Evolutionary conservation across 1,139 yeast species (phyloP).

Genomic region (Saccharomyces pastorianus): DNA sequence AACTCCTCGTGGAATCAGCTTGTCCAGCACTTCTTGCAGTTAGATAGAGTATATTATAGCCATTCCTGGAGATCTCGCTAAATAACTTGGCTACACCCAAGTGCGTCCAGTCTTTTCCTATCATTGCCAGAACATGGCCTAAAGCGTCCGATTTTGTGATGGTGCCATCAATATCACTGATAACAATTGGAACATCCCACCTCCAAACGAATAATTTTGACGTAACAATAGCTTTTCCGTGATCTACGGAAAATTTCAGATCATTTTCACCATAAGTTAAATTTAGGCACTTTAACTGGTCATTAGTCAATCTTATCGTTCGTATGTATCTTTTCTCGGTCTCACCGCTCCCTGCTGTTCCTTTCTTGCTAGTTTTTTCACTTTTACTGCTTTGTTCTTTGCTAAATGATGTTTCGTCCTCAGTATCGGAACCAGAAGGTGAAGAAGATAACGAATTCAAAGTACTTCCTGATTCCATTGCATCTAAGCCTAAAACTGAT

Average conservation of each 20-base stretch:
- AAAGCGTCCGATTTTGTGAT: slow-evolving; percentile 95
- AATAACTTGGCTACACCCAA: slow-evolving; percentile 89
- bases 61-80: slow-evolving; percentile 75
- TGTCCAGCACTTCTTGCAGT: slow-evolving; percentile 96
- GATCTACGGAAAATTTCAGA: slow-evolving; percentile 67
- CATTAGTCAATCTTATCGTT: slow-evolving; percentile 84
- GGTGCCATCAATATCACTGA: slow-evolving; percentile 97
- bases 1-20: slow-evolving; percentile 86
- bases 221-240: slow-evolving; percentile 68
- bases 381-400: background rate
- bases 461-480: background rate
- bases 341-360: slow-evolving; percentile 4
- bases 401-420: background rate
- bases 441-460: slow-evolving; percentile 7
- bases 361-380: slow-evolving; percentile 8
- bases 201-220: slow-evolving; percentile 83
- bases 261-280: slow-evolving; percentile 75
- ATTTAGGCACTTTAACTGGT: slow-evolving; percentile 68
- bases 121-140: slow-evolving; percentile 89
- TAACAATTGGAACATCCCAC: slow-evolving; percentile 78
- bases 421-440: slow-evolving; percentile 1
- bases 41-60: slow-evolving; percentile 85
- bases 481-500: slow-evolving; percentile 8
- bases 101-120: slow-evolving; percentile 98
- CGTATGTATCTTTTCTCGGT: slow-evolving; percentile 49